Conservation (phyloP, 169 alveolate genomes). For the Plasmodium knowlesi region DNA sequence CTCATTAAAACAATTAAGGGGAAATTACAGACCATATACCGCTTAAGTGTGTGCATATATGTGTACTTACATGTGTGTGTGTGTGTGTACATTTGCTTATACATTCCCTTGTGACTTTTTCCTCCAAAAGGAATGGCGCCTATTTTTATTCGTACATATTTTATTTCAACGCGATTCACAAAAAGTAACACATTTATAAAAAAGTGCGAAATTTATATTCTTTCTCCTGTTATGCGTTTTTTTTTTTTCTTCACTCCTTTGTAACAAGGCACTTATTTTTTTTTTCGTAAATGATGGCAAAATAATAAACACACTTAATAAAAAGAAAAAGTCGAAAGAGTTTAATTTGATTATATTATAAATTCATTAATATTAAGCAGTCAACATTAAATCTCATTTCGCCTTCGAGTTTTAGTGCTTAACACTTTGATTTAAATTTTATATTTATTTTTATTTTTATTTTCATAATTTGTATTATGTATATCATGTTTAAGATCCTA, state of each 20-base stretch:
- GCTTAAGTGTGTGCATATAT: neutral
- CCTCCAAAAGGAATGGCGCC: neutral
- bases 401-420: slow-evolving; percentile 3
- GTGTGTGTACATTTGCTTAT: neutral
- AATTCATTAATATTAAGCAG: neutral
- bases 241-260: neutral
- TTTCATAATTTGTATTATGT: neutral
- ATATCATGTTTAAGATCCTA: neutral
- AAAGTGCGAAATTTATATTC: neutral
- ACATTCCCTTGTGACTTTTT: neutral
- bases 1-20: neutral
- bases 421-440: neutral
- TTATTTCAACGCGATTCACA: neutral
- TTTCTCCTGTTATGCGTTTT: neutral
- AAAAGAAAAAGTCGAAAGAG: slow-evolving; percentile 7
- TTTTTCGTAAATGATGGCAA: neutral
- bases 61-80: slow-evolving; percentile 1
- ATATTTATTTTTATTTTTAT: neutral
- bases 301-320: neutral
- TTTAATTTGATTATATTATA: neutral
- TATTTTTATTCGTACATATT: neutral
- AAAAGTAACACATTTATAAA: neutral
- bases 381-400: neutral
- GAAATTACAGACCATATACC: neutral
- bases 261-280: neutral